Evolutionary conservation across 345 rosid species (phyloP).

Genomic region (Adansonia digitata): DNA sequence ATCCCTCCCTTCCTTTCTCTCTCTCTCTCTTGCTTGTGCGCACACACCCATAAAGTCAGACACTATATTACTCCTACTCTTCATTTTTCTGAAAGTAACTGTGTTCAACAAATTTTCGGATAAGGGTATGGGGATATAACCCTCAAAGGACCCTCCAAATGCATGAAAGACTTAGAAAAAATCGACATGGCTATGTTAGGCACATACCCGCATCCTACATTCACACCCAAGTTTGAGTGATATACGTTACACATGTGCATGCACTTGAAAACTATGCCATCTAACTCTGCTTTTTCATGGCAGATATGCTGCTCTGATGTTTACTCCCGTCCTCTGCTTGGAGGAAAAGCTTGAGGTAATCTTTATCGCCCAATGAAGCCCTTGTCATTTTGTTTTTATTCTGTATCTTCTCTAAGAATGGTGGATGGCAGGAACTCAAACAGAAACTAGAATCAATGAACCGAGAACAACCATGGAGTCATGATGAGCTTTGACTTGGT

Average conservation of each 20-base stretch:
- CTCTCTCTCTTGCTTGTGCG: too few species aligned
- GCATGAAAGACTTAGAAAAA: too few species aligned
- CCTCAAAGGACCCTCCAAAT: too few species aligned
- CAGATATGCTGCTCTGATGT: constrained; percentile 32
- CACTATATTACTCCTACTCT: too few species aligned
- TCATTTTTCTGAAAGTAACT: too few species aligned
- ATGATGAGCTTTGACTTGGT: constrained; percentile 10
- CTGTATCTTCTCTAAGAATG: constrained; percentile 6
- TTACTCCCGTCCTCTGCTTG: constrained; percentile 32
- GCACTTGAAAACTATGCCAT: background rate
- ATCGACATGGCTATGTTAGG: too few species aligned
- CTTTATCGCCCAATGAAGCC: background rate
- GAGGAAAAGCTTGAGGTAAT: constrained; percentile 35
- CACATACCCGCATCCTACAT: too few species aligned
- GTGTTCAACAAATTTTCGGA: too few species aligned
- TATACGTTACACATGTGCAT: background rate
- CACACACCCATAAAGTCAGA: too few species aligned
- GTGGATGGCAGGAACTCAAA: constrained; percentile 12
- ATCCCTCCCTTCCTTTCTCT: background rate
- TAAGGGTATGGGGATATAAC: too few species aligned
- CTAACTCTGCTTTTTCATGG: background rate
- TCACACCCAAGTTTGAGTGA: too few species aligned
- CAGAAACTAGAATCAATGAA: constrained; percentile 6
- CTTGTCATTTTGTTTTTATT: background rate
- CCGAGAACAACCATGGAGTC: background rate